Conservation (phyloP, 2,329 filamentous ascomycete species). For the Septoria petroselini region DNA sequence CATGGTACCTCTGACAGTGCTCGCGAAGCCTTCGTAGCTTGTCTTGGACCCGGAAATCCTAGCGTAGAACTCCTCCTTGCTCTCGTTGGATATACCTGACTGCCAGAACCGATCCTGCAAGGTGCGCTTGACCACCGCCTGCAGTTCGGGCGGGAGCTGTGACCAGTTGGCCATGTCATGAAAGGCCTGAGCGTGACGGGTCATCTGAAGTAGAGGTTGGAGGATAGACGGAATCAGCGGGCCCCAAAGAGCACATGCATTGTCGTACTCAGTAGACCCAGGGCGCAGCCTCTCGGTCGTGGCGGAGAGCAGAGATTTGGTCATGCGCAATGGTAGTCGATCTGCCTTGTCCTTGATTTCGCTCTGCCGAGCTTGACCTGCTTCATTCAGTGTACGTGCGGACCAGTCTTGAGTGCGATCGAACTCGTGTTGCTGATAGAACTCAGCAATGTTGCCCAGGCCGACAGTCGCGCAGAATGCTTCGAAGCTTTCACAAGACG, state of each 20-base stretch:
- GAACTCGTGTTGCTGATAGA: constrained; percentile 69
- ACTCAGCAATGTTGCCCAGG: constrained; percentile 75
- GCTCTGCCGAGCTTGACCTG: constrained; percentile 74
- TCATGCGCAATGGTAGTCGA: constrained; percentile 75
- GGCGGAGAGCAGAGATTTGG: constrained; percentile 87
- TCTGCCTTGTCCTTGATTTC: constrained; percentile 73
- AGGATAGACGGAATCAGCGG: constrained; percentile 77
- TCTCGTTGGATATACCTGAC: constrained; percentile 91
- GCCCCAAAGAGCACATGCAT: constrained; percentile 79
- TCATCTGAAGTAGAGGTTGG: constrained; percentile 78
- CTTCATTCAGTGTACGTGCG: constrained; percentile 67
- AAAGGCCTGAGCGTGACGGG: constrained; percentile 86
- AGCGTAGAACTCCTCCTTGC: constrained; percentile 94
- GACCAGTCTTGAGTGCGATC: constrained; percentile 82
- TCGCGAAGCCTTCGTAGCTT: constrained; percentile 90
- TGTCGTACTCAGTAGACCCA: constrained; percentile 66
- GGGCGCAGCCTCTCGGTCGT: constrained; percentile 86
- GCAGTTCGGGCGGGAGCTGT: constrained; percentile 71
- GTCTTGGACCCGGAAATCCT: constrained; percentile 83
- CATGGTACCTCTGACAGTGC: constrained; percentile 83
- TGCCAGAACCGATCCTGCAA: constrained; percentile 98
- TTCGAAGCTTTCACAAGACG: constrained; percentile 68
- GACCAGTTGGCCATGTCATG: constrained; percentile 85
- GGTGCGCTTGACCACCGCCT: constrained; percentile 72
- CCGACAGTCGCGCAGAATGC: constrained; percentile 78